A percentile compares a stretch with the other conserved stretches of the same genome.
Conservation (phyloP, 805 yeast genomes). For the Saccharomyces mikatae region DNA sequence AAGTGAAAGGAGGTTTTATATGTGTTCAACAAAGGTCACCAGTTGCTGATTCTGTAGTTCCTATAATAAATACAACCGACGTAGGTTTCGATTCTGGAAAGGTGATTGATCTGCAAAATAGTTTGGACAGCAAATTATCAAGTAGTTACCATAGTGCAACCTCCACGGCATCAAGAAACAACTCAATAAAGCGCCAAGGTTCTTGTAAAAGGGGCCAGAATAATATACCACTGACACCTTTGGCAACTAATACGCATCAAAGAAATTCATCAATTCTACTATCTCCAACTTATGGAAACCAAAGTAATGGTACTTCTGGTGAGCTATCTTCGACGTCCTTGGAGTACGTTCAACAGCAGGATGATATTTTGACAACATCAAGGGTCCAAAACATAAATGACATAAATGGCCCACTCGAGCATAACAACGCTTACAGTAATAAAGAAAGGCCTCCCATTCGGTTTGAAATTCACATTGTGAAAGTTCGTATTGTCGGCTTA, state of each 20-base stretch:
- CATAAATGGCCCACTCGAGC: constrained; percentile 43
- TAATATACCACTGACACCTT: constrained; percentile 49
- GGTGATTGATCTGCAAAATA: neutral
- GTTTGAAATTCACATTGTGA: constrained; percentile 86
- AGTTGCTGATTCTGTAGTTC: neutral
- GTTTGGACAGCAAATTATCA: neutral
- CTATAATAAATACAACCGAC: constrained; percentile 1
- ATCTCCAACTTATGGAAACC: constrained; percentile 22
- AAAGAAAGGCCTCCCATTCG: constrained; percentile 55
- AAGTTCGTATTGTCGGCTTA: constrained; percentile 81
- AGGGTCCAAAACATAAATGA: constrained; percentile 54
- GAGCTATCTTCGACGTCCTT: constrained; percentile 31
- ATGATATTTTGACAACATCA: constrained; percentile 37
- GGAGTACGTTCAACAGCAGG: constrained; percentile 26
- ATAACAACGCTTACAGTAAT: constrained; percentile 20
- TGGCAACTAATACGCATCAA: constrained; percentile 33
- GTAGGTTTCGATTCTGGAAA: neutral
- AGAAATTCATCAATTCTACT: constrained; percentile 21
- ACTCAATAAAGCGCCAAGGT: constrained; percentile 34
- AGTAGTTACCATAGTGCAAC: neutral
- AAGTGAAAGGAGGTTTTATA: constrained; percentile 88
- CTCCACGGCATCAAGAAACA: constrained; percentile 15
- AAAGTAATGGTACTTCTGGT: constrained; percentile 14
- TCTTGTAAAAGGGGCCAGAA: constrained; percentile 28
- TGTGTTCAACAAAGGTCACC: constrained; percentile 55